Base-by-base conservation (phyloP, 2,329 filamentous ascomycete genomes). In the Penicillium sp. region DNA sequence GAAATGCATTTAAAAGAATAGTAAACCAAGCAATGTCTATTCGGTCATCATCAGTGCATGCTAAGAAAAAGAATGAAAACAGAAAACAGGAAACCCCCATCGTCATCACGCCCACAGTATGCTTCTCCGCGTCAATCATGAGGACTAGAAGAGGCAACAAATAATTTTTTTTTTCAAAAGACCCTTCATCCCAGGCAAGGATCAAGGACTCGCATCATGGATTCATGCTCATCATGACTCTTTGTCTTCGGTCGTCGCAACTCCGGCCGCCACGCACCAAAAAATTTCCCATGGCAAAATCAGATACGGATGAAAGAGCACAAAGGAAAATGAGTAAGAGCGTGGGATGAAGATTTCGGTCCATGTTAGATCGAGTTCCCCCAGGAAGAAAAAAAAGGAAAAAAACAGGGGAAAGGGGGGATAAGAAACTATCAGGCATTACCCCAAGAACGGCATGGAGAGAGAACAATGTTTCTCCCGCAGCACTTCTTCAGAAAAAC, bases 401-500 rank as follows among this genome's bases (percentile, higher is more conserved):
- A 54, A 39, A 42, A 42, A 52, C 57, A 47, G 40, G 39, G 31
- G 58, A 49, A 55, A 31, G 23, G 42, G 14, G 16, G 58, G 47
- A 55, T 45, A 48, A 43, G 52, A 48, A 54, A 46, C 23, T 44
- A 28, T 19, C n/a, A 48, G 36, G 43, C 26, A 48, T 43, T 23
- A 28, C 5, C 36, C 51, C 39, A 34, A 18, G 39, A 49, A 26
- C 26, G 40, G 24, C 48, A 26, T 40, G 23, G 21, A 33, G 39
- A 55, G 52, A 45, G 2, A 8, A 23, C 10, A n/a, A 10, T 28
- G 6, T 14, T 16, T 31, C 42, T 45, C 11, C 16, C n/a, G 9
- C 5, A 45, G 24, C 6, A 13, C 2, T 21, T 66, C 64, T 68
- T 71, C 63, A 60, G n/a, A 62, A 56, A 60, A 72, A 71, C 71